Conservation (phyloP, 73 alveolate genomes). For the Symbiodinium pilosum region DNA sequence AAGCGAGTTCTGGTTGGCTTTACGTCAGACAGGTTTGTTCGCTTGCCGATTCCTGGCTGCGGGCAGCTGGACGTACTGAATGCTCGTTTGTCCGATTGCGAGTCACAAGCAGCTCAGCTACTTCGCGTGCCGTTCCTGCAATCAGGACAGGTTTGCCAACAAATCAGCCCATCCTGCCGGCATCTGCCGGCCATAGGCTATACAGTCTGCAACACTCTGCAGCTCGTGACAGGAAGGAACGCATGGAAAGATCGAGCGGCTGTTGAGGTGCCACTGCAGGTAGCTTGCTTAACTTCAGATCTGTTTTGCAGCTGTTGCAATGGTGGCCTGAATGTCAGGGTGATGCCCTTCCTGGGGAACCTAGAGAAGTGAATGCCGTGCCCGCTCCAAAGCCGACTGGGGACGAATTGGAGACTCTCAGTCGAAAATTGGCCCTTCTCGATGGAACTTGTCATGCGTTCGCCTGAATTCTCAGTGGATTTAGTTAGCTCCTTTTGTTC, state of each 20-base stretch:
- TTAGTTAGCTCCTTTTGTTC: background rate
- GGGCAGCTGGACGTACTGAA: slow-evolving; percentile 27
- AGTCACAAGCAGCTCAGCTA: slow-evolving; percentile 65
- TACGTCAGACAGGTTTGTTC: slow-evolving; percentile 35
- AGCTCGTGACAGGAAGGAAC: slow-evolving; percentile 4
- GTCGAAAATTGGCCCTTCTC: background rate
- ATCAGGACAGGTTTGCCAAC: background rate
- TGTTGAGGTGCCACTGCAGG: background rate
- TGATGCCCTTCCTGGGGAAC: background rate
- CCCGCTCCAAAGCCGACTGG: slow-evolving; percentile 16
- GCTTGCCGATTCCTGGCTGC: slow-evolving; percentile 82
- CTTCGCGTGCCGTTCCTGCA: slow-evolving; percentile 61
- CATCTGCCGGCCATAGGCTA: background rate
- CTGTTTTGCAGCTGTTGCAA: too few relatives aligned
- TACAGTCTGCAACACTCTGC: background rate
- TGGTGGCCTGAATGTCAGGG: too few relatives aligned
- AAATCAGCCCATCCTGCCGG: background rate
- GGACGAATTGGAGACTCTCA: slow-evolving; percentile 43
- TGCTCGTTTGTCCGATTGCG: slow-evolving; percentile 63
- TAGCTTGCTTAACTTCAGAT: too few relatives aligned
- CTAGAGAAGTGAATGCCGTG: too few relatives aligned
- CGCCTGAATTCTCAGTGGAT: too few relatives aligned
- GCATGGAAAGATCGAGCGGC: slow-evolving; percentile 61
- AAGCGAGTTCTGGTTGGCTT: background rate
- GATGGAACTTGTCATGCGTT: background rate